Evolutionary conservation across 2,329 filamentous ascomycete species (phyloP), one percentile per base, ranked within the genome.

Genomic region (Ascocoryne sarcoides): DNA sequence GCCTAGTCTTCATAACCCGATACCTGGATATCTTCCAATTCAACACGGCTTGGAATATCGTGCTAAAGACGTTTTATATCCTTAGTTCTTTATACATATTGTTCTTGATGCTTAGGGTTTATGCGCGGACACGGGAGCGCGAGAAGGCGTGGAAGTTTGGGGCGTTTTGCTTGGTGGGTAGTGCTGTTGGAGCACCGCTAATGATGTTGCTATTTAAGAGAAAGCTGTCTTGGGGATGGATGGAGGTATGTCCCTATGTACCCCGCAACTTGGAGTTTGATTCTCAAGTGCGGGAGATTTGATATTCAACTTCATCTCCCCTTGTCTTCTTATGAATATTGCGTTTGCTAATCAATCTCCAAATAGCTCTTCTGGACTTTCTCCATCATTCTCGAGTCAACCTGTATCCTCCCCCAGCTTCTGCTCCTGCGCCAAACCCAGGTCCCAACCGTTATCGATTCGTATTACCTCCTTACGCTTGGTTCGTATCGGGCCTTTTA

Each of bases 61-160:
- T 83, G 44, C 83, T 95, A 63, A 95, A 95, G 70, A 71, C 92
- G 46, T 86, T 93, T 65, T 96, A 95, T 65, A 83, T 94, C 45
- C 57, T 75, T 3, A 85, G 84, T 4, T 90, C 84, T 1, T 73
- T 89, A 47, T 95, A 95, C 63, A 92, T 89, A 54, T 75, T 95
- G 47, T 82, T 75, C 42, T 64, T 94, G 48, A 95, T 96, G 88
- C 82, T 87, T 62, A 82, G 80, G 64, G 68, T 88, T 16, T 95
- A 79, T 61, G 83, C 89, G 9, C 76, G 90, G 23, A 94, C 89
- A n/a, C 70, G 89, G 31, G 90, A 96, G 65, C 73, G 80, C 39
- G 90, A 96, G 66, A 77, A 87, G 54, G 84, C 88, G n/a, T 95
- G 90, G 89, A 94, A 89, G 65, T 69, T 95, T 49, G 86, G 85